phyloP scores from a whole-genome alignment of 305 asterid genomes.

The Ilex paraguariensis region DNA sequence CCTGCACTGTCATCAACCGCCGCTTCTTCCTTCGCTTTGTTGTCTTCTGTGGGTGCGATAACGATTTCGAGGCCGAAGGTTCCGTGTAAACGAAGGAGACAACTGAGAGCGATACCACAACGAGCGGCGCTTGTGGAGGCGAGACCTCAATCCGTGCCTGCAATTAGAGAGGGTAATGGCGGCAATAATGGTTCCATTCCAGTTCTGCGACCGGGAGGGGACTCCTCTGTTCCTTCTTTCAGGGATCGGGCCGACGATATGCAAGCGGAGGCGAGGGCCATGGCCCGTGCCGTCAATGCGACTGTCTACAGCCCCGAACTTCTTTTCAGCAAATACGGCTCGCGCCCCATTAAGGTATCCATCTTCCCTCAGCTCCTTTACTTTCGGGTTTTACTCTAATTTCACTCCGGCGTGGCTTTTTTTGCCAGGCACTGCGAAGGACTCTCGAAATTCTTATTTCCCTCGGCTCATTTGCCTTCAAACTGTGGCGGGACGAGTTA shows the following conservation, averaged over 20 bases:
- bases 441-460: conserved; percentile 63
- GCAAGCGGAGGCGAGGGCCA: conserved; percentile 91
- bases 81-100: conserved; percentile 16
- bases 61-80: conserved; percentile 12
- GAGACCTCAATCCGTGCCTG: conserved; percentile 46
- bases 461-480: conserved; percentile 67
- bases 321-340: conserved; percentile 50
- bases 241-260: conserved; percentile 88
- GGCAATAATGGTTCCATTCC: conserved; percentile 19
- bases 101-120: conserved; percentile 15
- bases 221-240: conserved; percentile 17
- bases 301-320: conserved; percentile 66
- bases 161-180: conserved; percentile 30
- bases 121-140: conserved; percentile 78
- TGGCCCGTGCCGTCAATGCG: conserved; percentile 84
- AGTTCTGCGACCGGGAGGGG: conserved; percentile 29
- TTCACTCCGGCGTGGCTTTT: neutral
- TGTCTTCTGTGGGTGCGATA: too few species aligned
- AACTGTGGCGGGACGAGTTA: conserved; percentile 69
- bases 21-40: too few species aligned
- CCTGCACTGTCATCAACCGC: too few species aligned
- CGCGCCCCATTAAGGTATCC: conserved; percentile 66
- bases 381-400: neutral
- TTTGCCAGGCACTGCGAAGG: conserved; percentile 42
- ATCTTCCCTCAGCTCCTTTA: too few species aligned